Evolutionary conservation across 768 basidiomycete genomes (phyloP).

Genomic region (Cyclocybe cylindracea): DNA sequence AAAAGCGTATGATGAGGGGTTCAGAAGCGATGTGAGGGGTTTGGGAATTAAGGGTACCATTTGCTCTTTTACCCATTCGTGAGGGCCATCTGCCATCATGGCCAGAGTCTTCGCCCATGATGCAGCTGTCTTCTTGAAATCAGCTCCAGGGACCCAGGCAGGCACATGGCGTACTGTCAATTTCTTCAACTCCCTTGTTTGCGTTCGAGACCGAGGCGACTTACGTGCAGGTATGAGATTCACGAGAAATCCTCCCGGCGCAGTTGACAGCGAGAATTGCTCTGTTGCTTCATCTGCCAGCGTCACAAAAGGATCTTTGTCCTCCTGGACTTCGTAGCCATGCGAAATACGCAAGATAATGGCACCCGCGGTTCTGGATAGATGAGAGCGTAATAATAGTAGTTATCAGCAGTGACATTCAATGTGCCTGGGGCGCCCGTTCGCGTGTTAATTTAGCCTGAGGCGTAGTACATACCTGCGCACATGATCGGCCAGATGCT

Average conservation of each 20-base stretch:
- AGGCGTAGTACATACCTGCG: conserved; percentile 30
- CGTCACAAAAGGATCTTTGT: conserved; percentile 39
- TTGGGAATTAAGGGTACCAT: conserved; percentile 34
- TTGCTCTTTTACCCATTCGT: conserved; percentile 42
- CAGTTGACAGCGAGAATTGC: conserved; percentile 38
- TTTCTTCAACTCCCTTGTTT: not conserved
- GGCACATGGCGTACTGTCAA: conserved; percentile 46
- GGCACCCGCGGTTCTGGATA: conserved; percentile 39
- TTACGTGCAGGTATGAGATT: conserved; percentile 49
- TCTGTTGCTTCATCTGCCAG: conserved; percentile 38
- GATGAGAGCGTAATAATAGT: not conserved
- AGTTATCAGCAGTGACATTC: not conserved
- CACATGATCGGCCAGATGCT: conserved; percentile 32
- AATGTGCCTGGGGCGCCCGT: not conserved
- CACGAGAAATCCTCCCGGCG: conserved; percentile 48
- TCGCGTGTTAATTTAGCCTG: not conserved
- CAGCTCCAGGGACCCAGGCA: conserved; percentile 60
- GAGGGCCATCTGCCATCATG: conserved; percentile 48
- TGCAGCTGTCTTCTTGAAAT: conserved; percentile 49
- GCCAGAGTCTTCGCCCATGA: conserved; percentile 42
- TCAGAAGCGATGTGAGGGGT: not conserved
- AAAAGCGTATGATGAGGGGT: not conserved
- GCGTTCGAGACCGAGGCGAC: conserved; percentile 9
- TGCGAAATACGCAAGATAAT: conserved; percentile 46
- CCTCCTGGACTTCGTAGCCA: conserved; percentile 41